phyloP scores from a whole-genome alignment of 1,139 yeast genomes.

The Pneumocystis canis region DNA sequence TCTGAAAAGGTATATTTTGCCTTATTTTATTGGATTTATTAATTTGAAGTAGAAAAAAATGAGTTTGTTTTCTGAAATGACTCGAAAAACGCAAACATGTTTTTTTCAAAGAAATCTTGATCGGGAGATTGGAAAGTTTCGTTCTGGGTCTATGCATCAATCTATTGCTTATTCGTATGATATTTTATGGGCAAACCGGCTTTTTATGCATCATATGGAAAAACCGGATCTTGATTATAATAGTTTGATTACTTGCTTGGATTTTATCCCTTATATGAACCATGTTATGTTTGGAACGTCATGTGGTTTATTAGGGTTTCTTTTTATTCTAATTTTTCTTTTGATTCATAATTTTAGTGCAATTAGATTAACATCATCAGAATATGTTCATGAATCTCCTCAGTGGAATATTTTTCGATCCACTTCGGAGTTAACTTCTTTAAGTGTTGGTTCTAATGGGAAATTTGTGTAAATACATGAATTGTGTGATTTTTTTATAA shows the following conservation, averaged over 20 bases:
- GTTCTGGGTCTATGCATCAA: not conserved
- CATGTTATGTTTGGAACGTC: not conserved
- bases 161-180: not conserved
- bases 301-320: not conserved
- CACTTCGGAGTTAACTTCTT: not conserved
- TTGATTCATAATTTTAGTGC: not conserved
- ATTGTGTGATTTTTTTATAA: not conserved
- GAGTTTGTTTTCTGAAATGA: not conserved
- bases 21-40: not conserved
- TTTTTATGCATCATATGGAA: not conserved
- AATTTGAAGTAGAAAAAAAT: not conserved
- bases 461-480: not conserved
- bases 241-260: not conserved
- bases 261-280: not conserved
- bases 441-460: not conserved
- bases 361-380: not conserved
- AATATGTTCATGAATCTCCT: not conserved
- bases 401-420: not conserved
- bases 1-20: not conserved
- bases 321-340: not conserved
- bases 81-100: not conserved
- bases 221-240: not conserved
- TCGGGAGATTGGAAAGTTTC: not conserved
- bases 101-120: not conserved
- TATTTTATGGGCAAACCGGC: not conserved